These are phyloP conservation scores for Aspergillus sp. DNA, from an alignment of 2,329 filamentous ascomycete species.

Conservation along the genomic window DNA sequence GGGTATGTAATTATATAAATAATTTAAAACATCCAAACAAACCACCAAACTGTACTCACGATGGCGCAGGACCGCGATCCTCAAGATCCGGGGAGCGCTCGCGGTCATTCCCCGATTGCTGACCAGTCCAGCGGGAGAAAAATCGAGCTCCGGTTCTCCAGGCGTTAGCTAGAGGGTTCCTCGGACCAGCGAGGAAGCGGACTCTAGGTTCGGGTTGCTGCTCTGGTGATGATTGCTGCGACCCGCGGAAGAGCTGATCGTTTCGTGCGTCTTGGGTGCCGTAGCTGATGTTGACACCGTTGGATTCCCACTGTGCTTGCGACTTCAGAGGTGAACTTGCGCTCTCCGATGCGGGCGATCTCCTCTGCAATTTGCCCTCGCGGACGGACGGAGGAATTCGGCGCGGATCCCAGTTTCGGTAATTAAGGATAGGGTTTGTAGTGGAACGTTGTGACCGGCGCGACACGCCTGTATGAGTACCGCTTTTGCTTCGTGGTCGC, in stretches of 20 bases:
- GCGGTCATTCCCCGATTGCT: background rate
- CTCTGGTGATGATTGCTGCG: background rate
- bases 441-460: conserved; percentile 19
- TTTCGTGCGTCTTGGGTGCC: conserved; percentile 19
- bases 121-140: conserved; percentile 18
- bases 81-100: background rate
- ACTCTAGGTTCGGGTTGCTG: background rate
- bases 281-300: conserved; percentile 31
- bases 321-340: conserved; percentile 14
- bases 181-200: conserved; percentile 21
- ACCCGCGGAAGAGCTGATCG: background rate
- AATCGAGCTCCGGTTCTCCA: conserved; percentile 21
- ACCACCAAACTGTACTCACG: background rate
- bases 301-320: conserved; percentile 5
- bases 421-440: conserved; percentile 10
- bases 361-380: conserved; percentile 14
- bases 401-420: conserved; percentile 17
- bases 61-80: background rate
- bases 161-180: conserved; percentile 15
- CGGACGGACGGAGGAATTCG: conserved; percentile 10
- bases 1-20: background rate
- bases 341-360: conserved; percentile 19
- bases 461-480: conserved; percentile 9
- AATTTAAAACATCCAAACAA: background rate
- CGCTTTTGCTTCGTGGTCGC: conserved; percentile 19